Base-by-base conservation (phyloP, 139 green algal species). In the Auxenochlorella pyrenoidosa region DNA sequence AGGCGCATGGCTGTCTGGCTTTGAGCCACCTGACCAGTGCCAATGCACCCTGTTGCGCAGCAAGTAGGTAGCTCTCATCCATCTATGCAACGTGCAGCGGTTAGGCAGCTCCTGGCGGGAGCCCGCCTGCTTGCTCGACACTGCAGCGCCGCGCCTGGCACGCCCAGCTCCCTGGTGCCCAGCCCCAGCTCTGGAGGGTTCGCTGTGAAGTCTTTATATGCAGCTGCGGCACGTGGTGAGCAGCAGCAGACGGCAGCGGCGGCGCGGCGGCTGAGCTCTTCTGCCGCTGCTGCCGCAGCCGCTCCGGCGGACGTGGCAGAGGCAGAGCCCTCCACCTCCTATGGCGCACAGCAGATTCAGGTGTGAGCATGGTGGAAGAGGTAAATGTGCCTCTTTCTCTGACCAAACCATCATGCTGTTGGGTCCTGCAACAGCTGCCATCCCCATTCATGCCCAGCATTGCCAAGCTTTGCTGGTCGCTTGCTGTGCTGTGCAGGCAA, bases 301-400 rank as follows among this genome's bases (percentile, higher is more conserved):
- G n/a, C n/a, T n/a, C n/a, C n/a, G 24, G 84, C 72, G 21, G 84
- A 85, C 21, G 19, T 40, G 72, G 58, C 54, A 32, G 87, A 43
- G 3, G 51, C 77, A n/a, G 77, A 44, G n/a, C 8, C 77, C 0
- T 60, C 58, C 18, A 59, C 66, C 43, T 77, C 79, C 1, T 91
- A 91, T 66, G 88, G 88, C 26, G 88, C 88, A 24, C 36, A 60
- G n/a, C 88, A 91, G 41, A 91, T 91, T 72, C 88, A 91, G 84
- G 84, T 88, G 32, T 1, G 54, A 41, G 13, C 24, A n/a, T 43
- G 47, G 21, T 13, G 32, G 13, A 63, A 24, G 13, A 63, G 54
- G 47, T 6, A 6, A 58, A 58, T 58, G 47, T 71, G 63, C 2
- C 8, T 71, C 24, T 32, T 24, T 6, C 12, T 58, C 22, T 71